A percentile compares a stretch with the other conserved stretches of the same genome.
Conservation (phyloP, 768 basidiomycete genomes). For the Naganishia friedmannii region DNA sequence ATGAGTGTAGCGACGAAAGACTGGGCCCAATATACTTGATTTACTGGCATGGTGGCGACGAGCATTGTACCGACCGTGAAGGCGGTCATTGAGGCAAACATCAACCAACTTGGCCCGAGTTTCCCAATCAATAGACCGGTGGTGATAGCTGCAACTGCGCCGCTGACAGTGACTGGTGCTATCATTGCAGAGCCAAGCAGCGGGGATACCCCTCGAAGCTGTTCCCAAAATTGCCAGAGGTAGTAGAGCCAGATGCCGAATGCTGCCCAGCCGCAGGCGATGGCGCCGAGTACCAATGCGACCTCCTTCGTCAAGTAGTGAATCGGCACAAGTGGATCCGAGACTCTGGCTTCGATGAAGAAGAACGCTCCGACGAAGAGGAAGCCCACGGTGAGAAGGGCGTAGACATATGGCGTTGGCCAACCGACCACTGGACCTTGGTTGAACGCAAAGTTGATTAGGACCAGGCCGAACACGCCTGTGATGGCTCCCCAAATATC, state of each 20-base stretch:
- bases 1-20: constrained; percentile 30
- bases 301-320: constrained; percentile 33
- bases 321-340: constrained; percentile 36
- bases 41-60: constrained; percentile 27
- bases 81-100: constrained; percentile 35
- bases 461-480: constrained; percentile 35
- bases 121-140: constrained; percentile 33
- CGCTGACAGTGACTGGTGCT: constrained; percentile 30
- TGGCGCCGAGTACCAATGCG: constrained; percentile 28
- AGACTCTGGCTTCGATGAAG: constrained; percentile 33
- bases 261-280: constrained; percentile 30
- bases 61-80: constrained; percentile 35
- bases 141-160: constrained; percentile 33
- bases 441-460: constrained; percentile 45
- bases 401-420: constrained; percentile 36
- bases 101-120: constrained; percentile 32
- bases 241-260: constrained; percentile 36
- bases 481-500: constrained; percentile 37
- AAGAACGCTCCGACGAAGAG: constrained; percentile 31
- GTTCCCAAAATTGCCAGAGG: constrained; percentile 34
- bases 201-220: constrained; percentile 32
- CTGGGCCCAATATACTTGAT: constrained; percentile 35
- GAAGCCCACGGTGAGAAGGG: constrained; percentile 37
- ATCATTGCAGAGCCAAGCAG: constrained; percentile 34
- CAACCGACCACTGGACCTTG: constrained; percentile 39